Base-by-base conservation (phyloP, 1,139 yeast genomes). In the Taphrina deformans region DNA sequence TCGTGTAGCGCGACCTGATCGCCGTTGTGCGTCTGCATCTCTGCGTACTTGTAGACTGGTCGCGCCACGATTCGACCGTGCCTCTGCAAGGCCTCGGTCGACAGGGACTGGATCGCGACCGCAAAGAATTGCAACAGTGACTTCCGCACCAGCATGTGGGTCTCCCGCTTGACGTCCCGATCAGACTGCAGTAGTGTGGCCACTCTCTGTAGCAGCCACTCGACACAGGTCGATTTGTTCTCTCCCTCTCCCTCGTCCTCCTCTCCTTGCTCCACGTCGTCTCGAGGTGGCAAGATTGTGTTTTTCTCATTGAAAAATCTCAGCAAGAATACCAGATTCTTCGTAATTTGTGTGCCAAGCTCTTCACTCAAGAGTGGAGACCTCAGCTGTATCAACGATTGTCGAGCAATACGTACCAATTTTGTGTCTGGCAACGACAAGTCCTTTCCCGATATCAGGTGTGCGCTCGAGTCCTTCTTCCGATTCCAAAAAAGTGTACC, bases 331-430 rank as follows among this genome's bases (percentile, higher is more conserved):
- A 88, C 85, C 69, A 92, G 76, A 69, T 88, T 87, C 75, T 87
- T 88, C 27, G 87, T 85, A 45, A 83, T 80, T 72, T 87, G 89
- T 21, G 80, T 75, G 0, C 90, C 89, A 64, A 90, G 78, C 0
- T 82, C 85, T 63, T 85, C 86, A 1, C 88, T 77, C 38, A 90
- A 79, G 3, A 83, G 77, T 0, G 96, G 95, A 0, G 97, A 96
- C 27, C 88, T 84, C 62, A 92, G 76, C 77, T 90, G 96, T 72
- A 91, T 88, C 67, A 90, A 79, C 53, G 84, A 76, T 71, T 91
- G 83, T 70, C 83, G 83, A 0, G 89, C 89, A 55, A 88, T 81
- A 0, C 83, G 81, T 73, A 88, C 95, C 31, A 87, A 72, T 59
- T 26, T 75, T 38, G 18, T 64, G 44, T 24, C 73, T 74, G 12